Evolutionary conservation across 441 rosid genomes (phyloP).

Genomic region (Cnidoscolus chayamansa): DNA sequence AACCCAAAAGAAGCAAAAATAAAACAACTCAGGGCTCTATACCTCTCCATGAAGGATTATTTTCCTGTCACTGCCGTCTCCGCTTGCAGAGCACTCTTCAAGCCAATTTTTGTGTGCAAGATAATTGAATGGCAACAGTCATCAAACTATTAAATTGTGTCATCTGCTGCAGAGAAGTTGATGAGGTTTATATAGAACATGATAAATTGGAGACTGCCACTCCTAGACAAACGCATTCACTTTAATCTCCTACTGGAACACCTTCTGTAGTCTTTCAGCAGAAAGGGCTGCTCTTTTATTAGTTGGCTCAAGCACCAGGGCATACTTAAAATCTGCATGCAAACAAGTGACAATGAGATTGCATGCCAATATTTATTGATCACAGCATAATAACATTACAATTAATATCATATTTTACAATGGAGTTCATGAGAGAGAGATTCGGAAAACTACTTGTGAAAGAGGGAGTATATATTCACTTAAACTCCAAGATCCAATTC

Average conservation of each 20-base stretch:
- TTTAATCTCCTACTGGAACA: slow-evolving; percentile 30
- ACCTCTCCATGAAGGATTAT: not conserved
- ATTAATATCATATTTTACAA: no score
- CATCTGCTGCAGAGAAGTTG: not conserved
- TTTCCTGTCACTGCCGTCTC: not conserved
- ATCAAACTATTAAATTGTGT: not conserved
- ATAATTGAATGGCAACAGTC: not conserved
- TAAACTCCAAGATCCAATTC: no score
- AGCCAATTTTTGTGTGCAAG: not conserved
- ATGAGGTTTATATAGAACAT: not conserved
- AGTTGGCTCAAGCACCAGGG: slow-evolving; percentile 89
- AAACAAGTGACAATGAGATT: slow-evolving; percentile 4
- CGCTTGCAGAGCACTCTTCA: not conserved
- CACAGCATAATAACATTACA: no score
- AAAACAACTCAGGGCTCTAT: not conserved
- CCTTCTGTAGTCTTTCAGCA: slow-evolving; percentile 69
- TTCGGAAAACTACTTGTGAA: no score
- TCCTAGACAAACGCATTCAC: not conserved
- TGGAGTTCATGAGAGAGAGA: no score
- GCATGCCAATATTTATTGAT: not conserved
- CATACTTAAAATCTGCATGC: slow-evolving; percentile 67
- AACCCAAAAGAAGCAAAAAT: not conserved
- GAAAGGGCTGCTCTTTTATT: slow-evolving; percentile 76
- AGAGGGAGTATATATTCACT: no score
- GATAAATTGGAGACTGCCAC: no score